phyloP scores from a whole-genome alignment of 805 yeast species.

The Candida tammaniensis region DNA sequence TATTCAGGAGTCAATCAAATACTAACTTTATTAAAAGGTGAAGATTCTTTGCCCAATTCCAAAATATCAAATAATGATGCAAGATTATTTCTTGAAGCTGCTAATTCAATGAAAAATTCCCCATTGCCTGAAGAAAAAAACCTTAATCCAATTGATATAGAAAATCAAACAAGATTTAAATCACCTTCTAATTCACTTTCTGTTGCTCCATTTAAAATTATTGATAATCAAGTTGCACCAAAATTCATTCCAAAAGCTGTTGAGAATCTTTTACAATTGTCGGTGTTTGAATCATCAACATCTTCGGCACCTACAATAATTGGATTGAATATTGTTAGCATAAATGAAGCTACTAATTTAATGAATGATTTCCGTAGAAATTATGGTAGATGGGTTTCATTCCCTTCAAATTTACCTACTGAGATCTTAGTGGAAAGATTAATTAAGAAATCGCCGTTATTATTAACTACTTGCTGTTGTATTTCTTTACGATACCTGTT shows the following conservation, averaged over 20 bases:
- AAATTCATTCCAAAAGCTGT: constrained; percentile 35
- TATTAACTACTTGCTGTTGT: constrained; percentile 66
- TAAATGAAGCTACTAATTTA: constrained; percentile 47
- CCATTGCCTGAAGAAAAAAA: constrained; percentile 1
- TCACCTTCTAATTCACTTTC: constrained; percentile 35
- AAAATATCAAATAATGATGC: constrained; percentile 19
- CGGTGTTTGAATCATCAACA: constrained; percentile 7
- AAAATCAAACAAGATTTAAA: constrained; percentile 18
- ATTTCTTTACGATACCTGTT: constrained; percentile 54
- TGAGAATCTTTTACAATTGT: constrained; percentile 23
- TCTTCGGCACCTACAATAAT: constrained; percentile 36
- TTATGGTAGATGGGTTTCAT: constrained; percentile 76
- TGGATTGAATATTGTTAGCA: constrained; percentile 45
- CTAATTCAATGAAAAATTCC: constrained; percentile 20
- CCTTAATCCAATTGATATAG: constrained; percentile 20
- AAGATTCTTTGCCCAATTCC: neutral
- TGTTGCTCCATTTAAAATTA: constrained; percentile 44
- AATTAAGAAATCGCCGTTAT: constrained; percentile 51
- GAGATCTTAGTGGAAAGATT: constrained; percentile 49
- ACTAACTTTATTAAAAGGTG: constrained; percentile 20
- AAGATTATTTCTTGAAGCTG: constrained; percentile 23
- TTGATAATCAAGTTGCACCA: constrained; percentile 28
- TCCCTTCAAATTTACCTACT: constrained; percentile 53
- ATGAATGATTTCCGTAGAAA: constrained; percentile 59
- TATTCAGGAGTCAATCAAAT: constrained; percentile 36